A percentile compares a stretch with the other conserved stretches of the same genome.
Conservation (phyloP, 371 early-diverging fungal species). For the Lichtheimia corymbifera region DNA sequence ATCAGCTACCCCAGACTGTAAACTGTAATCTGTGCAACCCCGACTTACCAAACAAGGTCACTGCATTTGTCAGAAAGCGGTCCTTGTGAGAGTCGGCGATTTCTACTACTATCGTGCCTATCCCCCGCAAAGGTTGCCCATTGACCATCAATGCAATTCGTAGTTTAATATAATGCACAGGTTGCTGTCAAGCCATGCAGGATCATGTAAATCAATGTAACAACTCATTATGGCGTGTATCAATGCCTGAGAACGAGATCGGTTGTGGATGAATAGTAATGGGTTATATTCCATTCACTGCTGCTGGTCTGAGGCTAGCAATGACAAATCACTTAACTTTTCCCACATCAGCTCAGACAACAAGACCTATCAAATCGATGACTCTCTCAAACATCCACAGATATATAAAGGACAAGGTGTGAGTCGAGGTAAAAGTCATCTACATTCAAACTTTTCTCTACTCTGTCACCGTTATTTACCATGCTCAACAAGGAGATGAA, state of each 20-base stretch:
- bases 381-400: not conserved
- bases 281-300: too few relatives aligned
- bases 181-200: too few relatives aligned
- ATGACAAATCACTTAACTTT: slow-evolving; percentile 31
- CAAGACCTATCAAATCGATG: slow-evolving; percentile 9
- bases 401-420: slow-evolving; percentile 16
- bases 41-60: not conserved
- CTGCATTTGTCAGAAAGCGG: slow-evolving; percentile 1
- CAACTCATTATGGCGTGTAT: too few relatives aligned
- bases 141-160: too few relatives aligned
- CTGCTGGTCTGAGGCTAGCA: slow-evolving; percentile 51
- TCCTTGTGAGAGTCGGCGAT: not conserved
- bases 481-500: slow-evolving; percentile 38
- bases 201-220: too few relatives aligned
- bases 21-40: too few relatives aligned
- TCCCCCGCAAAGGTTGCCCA: too few relatives aligned
- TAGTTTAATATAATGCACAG: too few relatives aligned
- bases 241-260: too few relatives aligned
- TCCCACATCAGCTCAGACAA: slow-evolving; percentile 22
- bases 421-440: slow-evolving; percentile 20
- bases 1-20: too few relatives aligned
- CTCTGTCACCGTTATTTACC: slow-evolving; percentile 17
- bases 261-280: too few relatives aligned
- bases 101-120: not conserved
- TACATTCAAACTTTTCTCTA: slow-evolving; percentile 8